These are phyloP conservation scores for Coccomyxa sp. DNA, from an alignment of 139 green algal species.

Conservation along the genomic window DNA sequence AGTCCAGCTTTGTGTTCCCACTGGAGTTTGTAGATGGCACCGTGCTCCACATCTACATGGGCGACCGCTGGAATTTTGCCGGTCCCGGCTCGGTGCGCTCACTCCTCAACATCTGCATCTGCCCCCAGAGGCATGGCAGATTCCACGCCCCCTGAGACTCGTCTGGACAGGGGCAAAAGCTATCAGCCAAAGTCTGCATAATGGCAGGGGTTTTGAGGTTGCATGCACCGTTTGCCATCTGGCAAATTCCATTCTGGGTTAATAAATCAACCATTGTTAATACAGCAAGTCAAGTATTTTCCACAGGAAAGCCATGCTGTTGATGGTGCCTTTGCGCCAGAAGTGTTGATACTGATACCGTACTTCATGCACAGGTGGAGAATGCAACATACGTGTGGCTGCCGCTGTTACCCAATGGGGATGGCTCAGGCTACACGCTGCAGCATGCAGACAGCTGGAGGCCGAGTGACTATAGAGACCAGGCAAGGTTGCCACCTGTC, in stretches of 20 bases:
- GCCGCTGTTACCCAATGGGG: neutral
- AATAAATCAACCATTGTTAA: neutral
- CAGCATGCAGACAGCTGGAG: neutral
- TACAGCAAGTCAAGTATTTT: too few relatives aligned
- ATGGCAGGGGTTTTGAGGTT: neutral
- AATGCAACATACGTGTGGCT: neutral
- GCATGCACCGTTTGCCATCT: too few relatives aligned
- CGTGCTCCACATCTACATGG: constrained; percentile 15
- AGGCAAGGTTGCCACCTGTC: neutral
- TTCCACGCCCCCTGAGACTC: neutral
- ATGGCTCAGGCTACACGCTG: neutral
- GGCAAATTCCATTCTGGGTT: neutral
- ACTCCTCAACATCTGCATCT: neutral
- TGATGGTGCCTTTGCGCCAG: neutral
- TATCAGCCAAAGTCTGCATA: neutral
- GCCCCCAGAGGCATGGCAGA: neutral
- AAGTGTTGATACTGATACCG: neutral
- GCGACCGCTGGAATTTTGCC: constrained; percentile 11
- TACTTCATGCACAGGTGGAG: neutral
- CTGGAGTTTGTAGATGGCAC: neutral
- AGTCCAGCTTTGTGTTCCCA: constrained; percentile 7
- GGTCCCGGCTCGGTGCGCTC: constrained; percentile 4
- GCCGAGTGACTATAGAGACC: neutral
- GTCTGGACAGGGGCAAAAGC: neutral
- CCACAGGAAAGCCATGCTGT: neutral